Evolutionary conservation across 2,329 filamentous ascomycete species (phyloP).

Genomic region (Alternaria sp.): DNA sequence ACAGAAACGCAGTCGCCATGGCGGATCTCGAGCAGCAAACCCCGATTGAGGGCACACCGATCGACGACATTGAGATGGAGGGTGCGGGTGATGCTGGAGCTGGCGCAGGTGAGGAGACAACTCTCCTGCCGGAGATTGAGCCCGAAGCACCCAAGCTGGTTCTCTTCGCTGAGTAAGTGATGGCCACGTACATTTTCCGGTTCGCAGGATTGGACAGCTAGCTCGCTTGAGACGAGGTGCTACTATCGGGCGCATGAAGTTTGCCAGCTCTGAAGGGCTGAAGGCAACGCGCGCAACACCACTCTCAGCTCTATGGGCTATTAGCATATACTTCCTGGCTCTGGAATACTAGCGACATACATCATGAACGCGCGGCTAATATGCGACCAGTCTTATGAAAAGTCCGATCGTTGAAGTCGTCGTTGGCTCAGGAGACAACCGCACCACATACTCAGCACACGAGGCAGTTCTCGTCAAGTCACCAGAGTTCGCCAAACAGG

Average conservation of each 20-base stretch:
- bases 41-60: conserved; percentile 36
- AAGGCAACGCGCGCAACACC: not conserved
- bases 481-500: conserved; percentile 73
- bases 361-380: conserved; percentile 17
- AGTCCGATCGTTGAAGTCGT: conserved; percentile 56
- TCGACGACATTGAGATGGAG: conserved; percentile 60
- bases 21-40: conserved; percentile 40
- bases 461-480: conserved; percentile 77
- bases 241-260: not conserved
- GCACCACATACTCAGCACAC: conserved; percentile 76
- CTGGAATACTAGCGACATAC: not conserved
- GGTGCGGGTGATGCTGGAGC: conserved; percentile 21
- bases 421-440: conserved; percentile 59
- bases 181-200: not conserved
- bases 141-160: conserved; percentile 49
- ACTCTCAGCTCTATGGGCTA: not conserved
- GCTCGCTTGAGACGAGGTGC: not conserved
- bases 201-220: not conserved
- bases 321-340: not conserved
- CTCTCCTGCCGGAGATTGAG: conserved; percentile 53
- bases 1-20: conserved; percentile 22
- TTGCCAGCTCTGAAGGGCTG: not conserved
- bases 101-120: conserved; percentile 34
- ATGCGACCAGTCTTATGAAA: conserved; percentile 52
- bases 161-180: conserved; percentile 55